Evolutionary conservation across 176 grass and related monocot species (phyloP).

Genomic region (Avena atlantica): DNA sequence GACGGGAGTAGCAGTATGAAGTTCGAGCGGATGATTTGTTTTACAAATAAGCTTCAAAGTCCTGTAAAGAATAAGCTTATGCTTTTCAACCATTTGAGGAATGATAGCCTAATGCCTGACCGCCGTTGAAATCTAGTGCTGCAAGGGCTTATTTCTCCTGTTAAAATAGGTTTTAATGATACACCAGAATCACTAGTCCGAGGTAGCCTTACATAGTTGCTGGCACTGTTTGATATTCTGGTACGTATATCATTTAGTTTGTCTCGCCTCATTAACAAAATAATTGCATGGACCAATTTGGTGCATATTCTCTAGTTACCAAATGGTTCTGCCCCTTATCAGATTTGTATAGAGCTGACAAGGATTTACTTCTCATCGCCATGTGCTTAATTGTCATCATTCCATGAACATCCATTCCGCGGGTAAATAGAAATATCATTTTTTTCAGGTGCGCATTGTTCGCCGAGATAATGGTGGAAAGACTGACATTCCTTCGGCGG

Average conservation of each 20-base stretch:
- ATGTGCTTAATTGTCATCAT: background rate
- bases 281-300: background rate
- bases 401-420: background rate
- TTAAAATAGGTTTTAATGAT: background rate
- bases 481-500: constrained; percentile 56
- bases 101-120: background rate
- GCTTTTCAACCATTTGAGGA: background rate
- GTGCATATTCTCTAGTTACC: background rate
- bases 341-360: background rate
- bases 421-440: background rate
- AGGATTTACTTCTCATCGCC: background rate
- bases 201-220: background rate
- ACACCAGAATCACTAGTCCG: background rate
- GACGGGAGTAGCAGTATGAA: background rate
- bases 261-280: background rate
- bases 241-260: background rate
- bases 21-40: background rate
- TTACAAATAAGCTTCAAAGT: background rate
- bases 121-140: background rate
- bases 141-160: too few species aligned
- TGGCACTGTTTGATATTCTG: background rate
- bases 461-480: constrained; percentile 78
- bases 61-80: background rate
- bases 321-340: background rate
- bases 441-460: constrained; percentile 66